Evolutionary conservation across 2,329 filamentous ascomycete species (phyloP).

Genomic region (Dactylellina parvicollis): DNA sequence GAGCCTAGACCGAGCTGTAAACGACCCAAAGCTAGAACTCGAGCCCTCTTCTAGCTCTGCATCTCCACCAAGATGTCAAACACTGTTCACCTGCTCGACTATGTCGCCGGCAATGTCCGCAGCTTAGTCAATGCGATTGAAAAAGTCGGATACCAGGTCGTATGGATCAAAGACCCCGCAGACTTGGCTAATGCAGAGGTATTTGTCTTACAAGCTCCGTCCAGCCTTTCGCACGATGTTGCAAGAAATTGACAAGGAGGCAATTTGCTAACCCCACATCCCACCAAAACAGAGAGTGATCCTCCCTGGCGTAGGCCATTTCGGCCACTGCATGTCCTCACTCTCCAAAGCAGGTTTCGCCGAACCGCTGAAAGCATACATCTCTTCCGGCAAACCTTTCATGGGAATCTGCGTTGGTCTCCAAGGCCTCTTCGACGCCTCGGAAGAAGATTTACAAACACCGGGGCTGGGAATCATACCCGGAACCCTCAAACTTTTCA

Average conservation of each 20-base stretch:
- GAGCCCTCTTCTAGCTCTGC: background rate
- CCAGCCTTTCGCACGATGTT: conserved; percentile 57
- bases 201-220: conserved; percentile 55
- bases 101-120: conserved; percentile 94
- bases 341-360: conserved; percentile 83
- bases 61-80: conserved; percentile 24
- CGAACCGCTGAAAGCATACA: conserved; percentile 82
- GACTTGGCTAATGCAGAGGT: conserved; percentile 88
- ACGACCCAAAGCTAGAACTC: background rate
- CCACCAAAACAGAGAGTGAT: conserved; percentile 68
- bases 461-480: conserved; percentile 80
- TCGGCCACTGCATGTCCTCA: conserved; percentile 91
- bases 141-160: conserved; percentile 89
- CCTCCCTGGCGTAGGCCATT: conserved; percentile 94
- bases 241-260: too few species aligned
- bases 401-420: conserved; percentile 97
- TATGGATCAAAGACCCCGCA: conserved; percentile 87
- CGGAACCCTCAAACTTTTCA: conserved; percentile 77
- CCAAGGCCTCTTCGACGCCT: conserved; percentile 88
- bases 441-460: conserved; percentile 77
- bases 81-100: conserved; percentile 68
- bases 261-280: conserved; percentile 53
- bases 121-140: conserved; percentile 98
- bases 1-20: background rate
- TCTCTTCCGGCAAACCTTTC: conserved; percentile 91